Base-by-base conservation (phyloP, 257 asterid genomes). In the Jasminum sambac region DNA sequence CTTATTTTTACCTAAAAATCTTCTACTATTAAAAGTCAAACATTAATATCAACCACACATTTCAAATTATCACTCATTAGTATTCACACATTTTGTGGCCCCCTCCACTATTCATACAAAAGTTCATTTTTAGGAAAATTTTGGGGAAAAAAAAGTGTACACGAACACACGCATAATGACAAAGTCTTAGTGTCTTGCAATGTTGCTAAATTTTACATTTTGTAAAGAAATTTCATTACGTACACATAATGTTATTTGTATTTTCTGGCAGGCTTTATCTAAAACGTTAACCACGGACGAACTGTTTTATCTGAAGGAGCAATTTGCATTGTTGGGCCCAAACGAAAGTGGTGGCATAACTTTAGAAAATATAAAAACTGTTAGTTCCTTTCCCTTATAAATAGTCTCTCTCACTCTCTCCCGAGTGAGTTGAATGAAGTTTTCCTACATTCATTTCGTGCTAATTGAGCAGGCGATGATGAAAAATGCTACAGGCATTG, bases 401-500 rank as follows among this genome's bases (percentile, higher is more conserved):
- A 21, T 11, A 6, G 12, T 50, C 26, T 64, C 38, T 3, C 42
- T 37, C 26, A 19, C 52, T 64, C 25, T 64, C 11, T 12, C 63
- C 8, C 17, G 34, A 44, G 42, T 25, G n/a, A 57, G 62, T 55
- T 55, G 16, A 23, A 9, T 55, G 21, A 52, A 21, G 16, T 37
- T 25, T 70, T 69, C 65, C 61, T 25, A n/a, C 44, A 12, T 38
- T 23, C 2, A 19, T 64, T 63, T 76, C 55, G 34, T 46, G 65
- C 37, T 48, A 13, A 30, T 30, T 30, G 36, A 63, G 69, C 84
- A 90, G 96, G 92, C 79, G 13, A 66, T 88, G 64, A 25, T 59
- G 76, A 82, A 83, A 66, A 77, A 83, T 43, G 83, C 83, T 0
- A 82, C 91, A 5, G 85, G 79, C 65, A 88, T 85, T 34, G 71